Conservation (phyloP, 768 basidiomycete species). For the Cyclocybe aegerita region DNA sequence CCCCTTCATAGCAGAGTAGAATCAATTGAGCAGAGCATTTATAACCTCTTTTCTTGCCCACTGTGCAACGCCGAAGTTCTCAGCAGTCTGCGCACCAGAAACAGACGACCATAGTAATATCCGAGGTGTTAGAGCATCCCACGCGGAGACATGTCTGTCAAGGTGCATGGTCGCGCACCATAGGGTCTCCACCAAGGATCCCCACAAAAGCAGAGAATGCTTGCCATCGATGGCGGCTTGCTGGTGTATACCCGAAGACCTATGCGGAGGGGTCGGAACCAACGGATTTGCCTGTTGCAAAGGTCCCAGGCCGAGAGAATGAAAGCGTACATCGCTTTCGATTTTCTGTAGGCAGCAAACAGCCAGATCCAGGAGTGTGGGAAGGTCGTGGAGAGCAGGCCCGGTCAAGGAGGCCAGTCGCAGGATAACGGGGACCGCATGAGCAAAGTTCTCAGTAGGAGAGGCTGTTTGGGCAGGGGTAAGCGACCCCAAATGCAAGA, state of each 20-base stretch:
- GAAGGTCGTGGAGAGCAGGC: conserved; percentile 22
- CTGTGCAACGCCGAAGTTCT: background rate
- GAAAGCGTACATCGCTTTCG: conserved; percentile 22
- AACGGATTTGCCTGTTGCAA: conserved; percentile 30
- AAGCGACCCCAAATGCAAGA: too few species aligned
- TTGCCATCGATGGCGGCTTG: conserved; percentile 20
- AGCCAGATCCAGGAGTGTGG: conserved; percentile 28
- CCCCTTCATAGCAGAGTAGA: too few species aligned
- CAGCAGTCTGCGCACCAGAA: background rate
- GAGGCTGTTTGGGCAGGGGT: background rate
- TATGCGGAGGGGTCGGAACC: conserved; percentile 35
- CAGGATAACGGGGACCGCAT: conserved; percentile 28
- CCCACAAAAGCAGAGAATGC: conserved; percentile 28
- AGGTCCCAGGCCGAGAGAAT: background rate
- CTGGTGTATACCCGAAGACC: conserved; percentile 24
- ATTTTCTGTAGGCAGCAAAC: conserved; percentile 24
- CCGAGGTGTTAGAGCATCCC: conserved; percentile 54
- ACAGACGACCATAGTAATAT: conserved; percentile 54
- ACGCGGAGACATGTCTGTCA: conserved; percentile 28
- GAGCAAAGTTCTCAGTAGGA: conserved; percentile 9
- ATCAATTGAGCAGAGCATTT: background rate
- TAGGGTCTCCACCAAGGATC: conserved; percentile 49
- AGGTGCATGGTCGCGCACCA: conserved; percentile 53
- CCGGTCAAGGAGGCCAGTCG: conserved; percentile 36
- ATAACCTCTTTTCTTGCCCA: conserved; percentile 7